Evolutionary conservation across 73 alveolate genomes (phyloP).

Genomic region (Tetrahymena borealis): DNA sequence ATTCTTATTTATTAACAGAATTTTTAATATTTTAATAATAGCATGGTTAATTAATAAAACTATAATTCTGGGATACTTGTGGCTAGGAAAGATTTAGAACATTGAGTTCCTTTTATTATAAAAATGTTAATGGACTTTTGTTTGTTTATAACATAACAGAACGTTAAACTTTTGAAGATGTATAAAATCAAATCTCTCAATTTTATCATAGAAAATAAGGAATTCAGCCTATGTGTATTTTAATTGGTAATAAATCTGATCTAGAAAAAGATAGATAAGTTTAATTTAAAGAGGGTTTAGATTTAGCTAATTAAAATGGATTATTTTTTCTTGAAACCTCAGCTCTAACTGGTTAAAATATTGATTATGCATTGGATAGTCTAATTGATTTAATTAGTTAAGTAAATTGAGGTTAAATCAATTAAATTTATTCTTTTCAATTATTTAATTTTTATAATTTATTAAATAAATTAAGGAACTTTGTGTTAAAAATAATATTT

Average conservation of each 20-base stretch:
- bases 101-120: no score
- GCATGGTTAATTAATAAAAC: neutral
- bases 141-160: neutral
- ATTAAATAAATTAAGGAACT: no score
- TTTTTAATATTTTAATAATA: no score
- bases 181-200: neutral
- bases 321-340: neutral
- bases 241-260: neutral
- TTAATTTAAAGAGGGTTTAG: neutral
- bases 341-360: neutral
- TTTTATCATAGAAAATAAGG: neutral
- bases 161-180: neutral
- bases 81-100: neutral
- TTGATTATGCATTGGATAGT: no score
- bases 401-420: no score
- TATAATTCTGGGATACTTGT: neutral
- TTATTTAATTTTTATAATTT: no score
- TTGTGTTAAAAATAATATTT: no score
- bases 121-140: neutral
- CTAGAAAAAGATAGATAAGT: neutral
- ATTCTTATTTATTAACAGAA: no score
- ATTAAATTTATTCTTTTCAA: no score
- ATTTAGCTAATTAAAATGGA: neutral
- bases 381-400: no score
- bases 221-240: neutral